These are phyloP conservation scores for Penicillium digitatum DNA, from an alignment of 2,329 filamentous ascomycete genomes.

Conservation along the genomic window DNA sequence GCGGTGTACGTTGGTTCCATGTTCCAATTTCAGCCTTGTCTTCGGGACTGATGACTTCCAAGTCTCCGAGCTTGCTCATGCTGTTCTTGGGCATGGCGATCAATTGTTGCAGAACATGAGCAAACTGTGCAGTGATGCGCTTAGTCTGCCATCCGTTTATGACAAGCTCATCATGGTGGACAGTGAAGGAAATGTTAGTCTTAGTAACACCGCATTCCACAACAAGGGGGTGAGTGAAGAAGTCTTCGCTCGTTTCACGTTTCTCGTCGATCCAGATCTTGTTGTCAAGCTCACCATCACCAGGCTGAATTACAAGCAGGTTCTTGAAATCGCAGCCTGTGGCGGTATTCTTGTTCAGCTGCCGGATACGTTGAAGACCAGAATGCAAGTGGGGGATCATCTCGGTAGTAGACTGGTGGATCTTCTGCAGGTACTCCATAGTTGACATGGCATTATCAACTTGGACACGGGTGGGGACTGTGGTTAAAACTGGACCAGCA, in stretches of 20 bases:
- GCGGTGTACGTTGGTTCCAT: slow-evolving; percentile 32
- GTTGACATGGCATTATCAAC: slow-evolving; percentile 38
- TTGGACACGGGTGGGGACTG: slow-evolving; percentile 39
- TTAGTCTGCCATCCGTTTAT: slow-evolving; percentile 53
- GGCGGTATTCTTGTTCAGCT: slow-evolving; percentile 48
- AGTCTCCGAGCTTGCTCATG: slow-evolving; percentile 22
- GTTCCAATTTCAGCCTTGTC: slow-evolving; percentile 32
- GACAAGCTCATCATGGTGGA: slow-evolving; percentile 62
- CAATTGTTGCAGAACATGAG: slow-evolving; percentile 34
- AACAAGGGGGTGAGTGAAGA: slow-evolving; percentile 60
- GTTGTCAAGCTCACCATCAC: slow-evolving; percentile 22
- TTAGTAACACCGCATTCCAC: slow-evolving; percentile 59
- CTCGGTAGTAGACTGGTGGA: slow-evolving; percentile 55
- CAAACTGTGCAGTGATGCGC: slow-evolving; percentile 52
- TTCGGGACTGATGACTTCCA: slow-evolving; percentile 33
- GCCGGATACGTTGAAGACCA: slow-evolving; percentile 52
- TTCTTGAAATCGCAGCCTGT: slow-evolving; percentile 48
- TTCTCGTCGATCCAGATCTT: slow-evolving; percentile 31
- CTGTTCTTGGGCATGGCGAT: slow-evolving; percentile 24
- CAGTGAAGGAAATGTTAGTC: slow-evolving; percentile 55
- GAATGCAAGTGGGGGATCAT: slow-evolving; percentile 64
- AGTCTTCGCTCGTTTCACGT: slow-evolving; percentile 56
- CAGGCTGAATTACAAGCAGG: slow-evolving; percentile 43
- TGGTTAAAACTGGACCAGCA: slow-evolving; percentile 43
- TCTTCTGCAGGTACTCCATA: slow-evolving; percentile 51